These are phyloP conservation scores for Buddleja alternifolia DNA, from an alignment of 257 asterid genomes.

Conservation along the genomic window DNA sequence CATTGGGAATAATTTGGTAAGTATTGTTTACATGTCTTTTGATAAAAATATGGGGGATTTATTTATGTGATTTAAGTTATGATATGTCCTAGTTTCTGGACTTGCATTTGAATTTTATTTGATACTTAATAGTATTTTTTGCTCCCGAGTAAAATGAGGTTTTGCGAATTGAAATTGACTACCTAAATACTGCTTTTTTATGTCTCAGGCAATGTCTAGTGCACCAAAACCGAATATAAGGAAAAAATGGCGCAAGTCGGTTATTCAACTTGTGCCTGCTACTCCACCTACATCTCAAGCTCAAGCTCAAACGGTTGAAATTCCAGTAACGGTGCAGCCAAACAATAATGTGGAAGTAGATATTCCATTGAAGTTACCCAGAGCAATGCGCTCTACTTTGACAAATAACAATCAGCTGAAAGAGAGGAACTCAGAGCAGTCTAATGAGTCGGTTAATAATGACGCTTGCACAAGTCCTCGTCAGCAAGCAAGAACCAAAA, in stretches of 20 bases:
- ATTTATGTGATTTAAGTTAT: background rate
- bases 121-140: background rate
- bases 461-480: constrained; percentile 46
- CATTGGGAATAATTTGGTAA: constrained; percentile 83
- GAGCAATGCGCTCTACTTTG: constrained; percentile 65
- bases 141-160: too few species aligned
- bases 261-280: constrained; percentile 83
- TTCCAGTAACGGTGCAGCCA: constrained; percentile 41
- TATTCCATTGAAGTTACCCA: constrained; percentile 67
- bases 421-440: constrained; percentile 66
- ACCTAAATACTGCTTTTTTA: background rate
- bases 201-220: constrained; percentile 59
- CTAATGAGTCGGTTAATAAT: constrained; percentile 35
- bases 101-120: too few species aligned
- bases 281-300: constrained; percentile 41
- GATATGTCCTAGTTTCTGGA: too few species aligned
- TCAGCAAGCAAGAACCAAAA: constrained; percentile 36
- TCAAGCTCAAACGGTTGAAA: constrained; percentile 40
- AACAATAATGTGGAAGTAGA: constrained; percentile 46
- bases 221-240: constrained; percentile 63
- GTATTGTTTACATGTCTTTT: constrained; percentile 3
- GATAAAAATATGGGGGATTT: background rate
- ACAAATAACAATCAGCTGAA: constrained; percentile 58
- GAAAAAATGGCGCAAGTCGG: constrained; percentile 80
- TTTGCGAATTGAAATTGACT: background rate